Evolutionary conservation across 345 rosid species (phyloP), one percentile per base, ranked within the genome.

Genomic region (Eucalyptus paniculata): DNA sequence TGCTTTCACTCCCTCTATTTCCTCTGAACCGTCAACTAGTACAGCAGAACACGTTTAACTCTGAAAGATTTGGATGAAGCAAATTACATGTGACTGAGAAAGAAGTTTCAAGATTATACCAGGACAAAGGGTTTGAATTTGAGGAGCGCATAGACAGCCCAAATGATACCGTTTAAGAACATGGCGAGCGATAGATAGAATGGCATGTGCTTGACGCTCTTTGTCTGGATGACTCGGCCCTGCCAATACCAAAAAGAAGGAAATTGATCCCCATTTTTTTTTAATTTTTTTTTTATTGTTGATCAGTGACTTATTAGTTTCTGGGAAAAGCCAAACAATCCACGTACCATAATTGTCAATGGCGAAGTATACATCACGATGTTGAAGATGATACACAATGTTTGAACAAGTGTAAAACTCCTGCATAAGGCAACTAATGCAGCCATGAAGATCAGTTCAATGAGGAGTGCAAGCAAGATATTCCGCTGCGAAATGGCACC

Each of bases 141-240:
- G 40, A 97, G 95, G 56, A 90, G 86, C 5, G 97, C 95, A 47
- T 95, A 96, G 58, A 91, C 8, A 16, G 89, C 86, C 98, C 97
- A 97, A 58, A 94, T 53, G 85, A 90, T 4, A 5, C 96, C 97
- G 83, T 96, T 95, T 58, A 87, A 77, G 7, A 95, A 88, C 91
- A 89, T 94, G 53, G 95, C 95, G 9, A 96, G 49, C 6, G 98
- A 94, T 6, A 97, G 92, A 56, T 37, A 86, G 86, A 97, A 91
- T 1, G 95, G 98, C 98, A 97, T 95, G 94, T 93, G 94, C 94
- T 95, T 95, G 53, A 97, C 99, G 81, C 98, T 97, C 94, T 94
- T 97, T 54, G 97, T 93, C 90, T 58, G 83, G 87, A 95, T 94
- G 87, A 96, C 99, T 91, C 81, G 69, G 18, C 4, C 5, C 87